Conservation (phyloP, 345 rosid genomes). For the Rhizophora mangle region DNA sequence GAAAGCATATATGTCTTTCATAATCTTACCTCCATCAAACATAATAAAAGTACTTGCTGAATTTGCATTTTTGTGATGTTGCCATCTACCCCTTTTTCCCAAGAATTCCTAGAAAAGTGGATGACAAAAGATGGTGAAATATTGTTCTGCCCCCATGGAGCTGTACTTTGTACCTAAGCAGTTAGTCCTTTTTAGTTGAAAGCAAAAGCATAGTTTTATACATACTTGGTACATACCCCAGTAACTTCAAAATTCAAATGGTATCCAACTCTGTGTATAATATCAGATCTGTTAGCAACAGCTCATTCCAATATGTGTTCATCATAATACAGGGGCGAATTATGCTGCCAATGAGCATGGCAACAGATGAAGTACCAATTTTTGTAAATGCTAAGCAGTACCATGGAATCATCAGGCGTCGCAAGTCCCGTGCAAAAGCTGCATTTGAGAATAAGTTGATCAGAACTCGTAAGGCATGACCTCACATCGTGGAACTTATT, state of each 20-base stretch:
- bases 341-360: slow-evolving; percentile 77
- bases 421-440: slow-evolving; percentile 88
- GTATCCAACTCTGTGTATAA: background rate
- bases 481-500: background rate
- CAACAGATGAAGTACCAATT: slow-evolving; percentile 72
- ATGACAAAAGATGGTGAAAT: too few relatives aligned
- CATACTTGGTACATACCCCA: background rate
- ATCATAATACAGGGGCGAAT: slow-evolving; percentile 52
- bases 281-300: background rate
- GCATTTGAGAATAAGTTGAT: slow-evolving; percentile 50
- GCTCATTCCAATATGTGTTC: slow-evolving; percentile 6
- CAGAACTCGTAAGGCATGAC: slow-evolving; percentile 61
- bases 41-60: background rate
- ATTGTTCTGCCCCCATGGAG: too few relatives aligned
- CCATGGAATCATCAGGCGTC: slow-evolving; percentile 86
- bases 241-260: background rate
- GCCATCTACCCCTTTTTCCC: background rate
- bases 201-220: background rate
- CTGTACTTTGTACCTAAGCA: too few relatives aligned
- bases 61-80: background rate
- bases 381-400: slow-evolving; percentile 95
- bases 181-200: too few relatives aligned
- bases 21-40: background rate
- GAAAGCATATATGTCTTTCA: background rate
- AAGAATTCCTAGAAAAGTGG: background rate